A percentile compares a stretch with the other conserved stretches of the same genome.
Conservation (phyloP, 2,329 filamentous ascomycete genomes). For the Diplodia sapinea region DNA sequence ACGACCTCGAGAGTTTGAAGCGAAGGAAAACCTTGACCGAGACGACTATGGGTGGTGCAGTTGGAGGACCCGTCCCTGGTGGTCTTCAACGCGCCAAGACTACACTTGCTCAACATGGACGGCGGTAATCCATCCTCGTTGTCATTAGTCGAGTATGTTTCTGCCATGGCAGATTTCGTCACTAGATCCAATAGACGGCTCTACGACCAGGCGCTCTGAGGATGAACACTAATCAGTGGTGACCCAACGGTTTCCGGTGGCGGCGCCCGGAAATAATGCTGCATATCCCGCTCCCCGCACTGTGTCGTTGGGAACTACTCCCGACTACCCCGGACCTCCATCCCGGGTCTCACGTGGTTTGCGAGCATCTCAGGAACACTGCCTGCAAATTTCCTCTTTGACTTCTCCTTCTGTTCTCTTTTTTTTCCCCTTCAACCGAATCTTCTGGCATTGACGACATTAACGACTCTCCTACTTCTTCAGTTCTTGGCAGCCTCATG, state of each 20-base stretch:
- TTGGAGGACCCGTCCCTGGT: conserved; percentile 44
- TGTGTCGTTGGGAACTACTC: conserved; percentile 20
- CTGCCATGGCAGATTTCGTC: conserved; percentile 30
- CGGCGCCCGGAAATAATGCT: conserved; percentile 11
- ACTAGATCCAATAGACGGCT: conserved; percentile 31
- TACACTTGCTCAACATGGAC: conserved; percentile 29
- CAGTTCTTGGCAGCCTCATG: conserved; percentile 27
- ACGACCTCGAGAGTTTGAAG: conserved; percentile 71
- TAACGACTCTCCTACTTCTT: conserved; percentile 30
- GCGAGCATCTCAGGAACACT: conserved; percentile 21
- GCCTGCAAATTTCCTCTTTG: conserved; percentile 22
- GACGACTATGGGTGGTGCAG: conserved; percentile 52
- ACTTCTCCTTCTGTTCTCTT: conserved; percentile 1
- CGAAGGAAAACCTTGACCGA: conserved; percentile 79
- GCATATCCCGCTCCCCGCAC: conserved; percentile 22
- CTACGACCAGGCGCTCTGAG: conserved; percentile 25
- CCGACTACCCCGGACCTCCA: conserved; percentile 19
- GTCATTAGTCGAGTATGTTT: conserved; percentile 19
- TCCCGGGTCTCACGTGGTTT: conserved; percentile 25
- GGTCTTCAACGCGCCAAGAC: conserved; percentile 31
- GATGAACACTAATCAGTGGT: conserved; percentile 30
- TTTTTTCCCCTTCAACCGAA: conserved; percentile 1
- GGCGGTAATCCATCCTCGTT: conserved; percentile 19
- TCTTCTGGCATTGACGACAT: conserved; percentile 30
- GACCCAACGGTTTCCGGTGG: conserved; percentile 6